Evolutionary conservation across 1,284 basidiomycete species (phyloP).

Genomic region (Uromyces viciae-fabae): DNA sequence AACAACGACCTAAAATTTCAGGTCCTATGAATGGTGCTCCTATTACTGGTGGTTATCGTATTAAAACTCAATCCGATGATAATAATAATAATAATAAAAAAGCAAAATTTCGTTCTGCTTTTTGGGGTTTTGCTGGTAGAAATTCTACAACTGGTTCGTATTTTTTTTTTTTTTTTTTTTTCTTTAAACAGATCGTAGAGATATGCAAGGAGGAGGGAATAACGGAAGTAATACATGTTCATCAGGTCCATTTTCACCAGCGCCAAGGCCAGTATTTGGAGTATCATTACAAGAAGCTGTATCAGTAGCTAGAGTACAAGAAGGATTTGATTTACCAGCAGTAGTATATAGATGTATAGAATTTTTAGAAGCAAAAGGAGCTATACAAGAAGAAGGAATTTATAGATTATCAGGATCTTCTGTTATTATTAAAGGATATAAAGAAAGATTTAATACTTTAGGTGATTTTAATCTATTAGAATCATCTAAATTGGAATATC

Average conservation of each 20-base stretch:
- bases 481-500: conserved; percentile 69
- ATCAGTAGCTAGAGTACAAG: conserved; percentile 71
- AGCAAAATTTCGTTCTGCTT: conserved; percentile 45
- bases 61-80: conserved; percentile 57
- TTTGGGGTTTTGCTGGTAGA: conserved; percentile 41
- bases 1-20: conserved; percentile 70
- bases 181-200: too few species aligned
- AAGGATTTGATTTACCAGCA: conserved; percentile 74
- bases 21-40: conserved; percentile 78
- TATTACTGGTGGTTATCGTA: conserved; percentile 83
- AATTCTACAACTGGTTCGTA: neutral
- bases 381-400: conserved; percentile 94
- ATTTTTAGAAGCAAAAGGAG: conserved; percentile 71
- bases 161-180: too few species aligned
- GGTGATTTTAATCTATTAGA: conserved; percentile 82
- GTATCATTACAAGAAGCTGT: conserved; percentile 82
- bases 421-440: conserved; percentile 86
- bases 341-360: conserved; percentile 80
- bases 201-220: too few species aligned
- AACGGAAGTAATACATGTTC: conserved; percentile 48
- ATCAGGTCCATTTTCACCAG: conserved; percentile 60
- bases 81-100: too few species aligned
- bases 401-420: conserved; percentile 89
- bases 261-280: conserved; percentile 78
- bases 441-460: conserved; percentile 88